Evolutionary conservation across 441 rosid genomes (phyloP), one percentile per base, ranked within the genome.

Genomic region (Adansonia gregorii): DNA sequence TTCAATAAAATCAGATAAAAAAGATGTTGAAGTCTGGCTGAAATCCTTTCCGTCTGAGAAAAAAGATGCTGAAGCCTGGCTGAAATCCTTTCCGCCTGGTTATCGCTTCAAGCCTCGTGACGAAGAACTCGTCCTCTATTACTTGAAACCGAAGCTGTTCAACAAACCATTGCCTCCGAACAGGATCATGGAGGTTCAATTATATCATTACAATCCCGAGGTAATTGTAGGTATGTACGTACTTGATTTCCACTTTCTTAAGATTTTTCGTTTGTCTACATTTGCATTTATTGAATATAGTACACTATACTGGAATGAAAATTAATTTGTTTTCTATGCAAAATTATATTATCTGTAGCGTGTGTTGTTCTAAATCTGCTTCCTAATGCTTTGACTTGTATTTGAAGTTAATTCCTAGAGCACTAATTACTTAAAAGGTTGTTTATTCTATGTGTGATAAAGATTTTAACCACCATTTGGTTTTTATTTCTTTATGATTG

Each of bases 51-150:
- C 39, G 39, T 45, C 48, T 8, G 48, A 45, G 8, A 45, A 45
- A 48, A 12, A 49, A 11, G n/a, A 55, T 31, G 22, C 6, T 19
- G 51, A 66, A 39, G 49, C 8, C 31, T 70, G 8, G 14, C 10
- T 70, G 5, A 70, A 22, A 2, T 49, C 58, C 9, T 49, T 69
- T 7, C 73, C 72, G 11, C 14, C 73, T 1, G 59, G 73, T 19
- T 69, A 7, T 24, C 55, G 73, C 8, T 69, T 69, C 17, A n/a
- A 14, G 7, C 73, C 58, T 49, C 15, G 12, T 0, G 73, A 69
- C n/a, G 39, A 69, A 20, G 73, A 69, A 20, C 73, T 69, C 58
- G 24, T 69, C 31, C 8, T 48, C 14, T 4, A 22, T 69, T 69
- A 69, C 41, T 51, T 69, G 17, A 22, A 4, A 7, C 35, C 35